Base-by-base conservation (phyloP, 2,329 filamentous ascomycete genomes). In the Pseudopyrenochaeta lycopersici region DNA sequence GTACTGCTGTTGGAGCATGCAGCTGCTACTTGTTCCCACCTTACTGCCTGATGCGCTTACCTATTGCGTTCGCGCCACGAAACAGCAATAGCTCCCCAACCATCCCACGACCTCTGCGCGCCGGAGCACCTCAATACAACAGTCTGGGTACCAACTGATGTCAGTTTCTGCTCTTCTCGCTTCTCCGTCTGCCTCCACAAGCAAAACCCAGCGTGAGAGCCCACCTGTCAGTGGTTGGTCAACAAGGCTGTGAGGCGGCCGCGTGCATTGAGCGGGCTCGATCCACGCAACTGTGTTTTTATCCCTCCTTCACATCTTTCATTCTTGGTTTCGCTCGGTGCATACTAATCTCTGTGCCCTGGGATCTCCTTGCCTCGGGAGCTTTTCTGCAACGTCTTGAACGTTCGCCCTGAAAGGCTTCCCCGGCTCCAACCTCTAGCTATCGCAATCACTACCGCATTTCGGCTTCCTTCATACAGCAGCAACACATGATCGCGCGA, bases 191-290 rank as follows among this genome's bases (percentile, higher is more conserved):
- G 44, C 31, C 20, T 36, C 20, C 35, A 20, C 44, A 30, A 5
- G 7, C 23, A 40, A 10, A 27, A 21, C 14, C 20, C 30, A 42
- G 33, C 36, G 23, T 35, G 33, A 39, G 43, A 40, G 29, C 31
- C 47, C 40, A 40, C 42, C 41, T 20, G 31, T 17, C 35, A 30
- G 18, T 44, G 51, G 48, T 41, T 39, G 39, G 47, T 43, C 45
- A 39, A 54, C 60, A 39, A 60, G 60, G 60, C 62, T 58, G 51
- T 46, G 31, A 21, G 10, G 18, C 36, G n/a, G 41, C 15, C 45
- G 33, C 27, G 49, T 52, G 53, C 39, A 46, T 32, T 30, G 39
- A 50, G 49, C 51, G 53, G 45, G 31, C 21, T 35, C 31, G 17
- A 27, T 46, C 38, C 35, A 49, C 39, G 30, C 44, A 23, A 20